Base-by-base conservation (phyloP, 352 stramenopile genomes). In the Hyaloperonospora brassicae region DNA sequence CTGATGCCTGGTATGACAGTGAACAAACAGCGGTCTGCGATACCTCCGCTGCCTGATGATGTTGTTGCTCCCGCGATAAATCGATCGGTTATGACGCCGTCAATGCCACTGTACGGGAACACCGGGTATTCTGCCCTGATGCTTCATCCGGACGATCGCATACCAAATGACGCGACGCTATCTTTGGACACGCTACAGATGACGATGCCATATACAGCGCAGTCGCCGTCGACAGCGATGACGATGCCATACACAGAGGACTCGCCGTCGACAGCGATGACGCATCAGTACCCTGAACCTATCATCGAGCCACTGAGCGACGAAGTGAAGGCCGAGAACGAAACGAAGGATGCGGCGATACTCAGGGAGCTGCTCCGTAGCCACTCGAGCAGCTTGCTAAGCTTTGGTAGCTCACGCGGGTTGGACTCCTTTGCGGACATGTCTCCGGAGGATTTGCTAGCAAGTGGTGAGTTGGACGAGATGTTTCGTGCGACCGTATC, bases 381-480 rank as follows among this genome's bases (percentile, higher is more conserved):
- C 13, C 76, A 82, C 45, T 86, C 75, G 9, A 87, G 79, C 56
- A 79, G 75, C 31, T 60, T 87, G 31, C 60, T 90, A 23, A 88
- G 77, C 54, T 90, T 88, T 46, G 70, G 70, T 14, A 86, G 72
- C 17, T 52, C 62, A 7, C 61, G 74, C 2, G 76, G 66, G 2
- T 44, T 86, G 41, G 71, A 60, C 35, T 88, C 80, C 36, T 75
- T 88, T 44, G 66, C 72, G 5, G 80, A 90, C 39, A 83, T 90
- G 69, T 88, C 78, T 25, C 80, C 80, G 0, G 80, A 90, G 30
- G 80, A 88, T 27, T 51, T 90, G 25, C 66, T 90, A 17, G 80
- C 73, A 3, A 90, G 80, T 66, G 80, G 80, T 4, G 80, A 90
- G 62, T 63, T 90, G 38, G 80, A 90, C 43, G 80, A 90, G 51